Evolutionary conservation across 345 rosid genomes (phyloP), one percentile per base, ranked within the genome.

Genomic region (Gossypium raimondii): DNA sequence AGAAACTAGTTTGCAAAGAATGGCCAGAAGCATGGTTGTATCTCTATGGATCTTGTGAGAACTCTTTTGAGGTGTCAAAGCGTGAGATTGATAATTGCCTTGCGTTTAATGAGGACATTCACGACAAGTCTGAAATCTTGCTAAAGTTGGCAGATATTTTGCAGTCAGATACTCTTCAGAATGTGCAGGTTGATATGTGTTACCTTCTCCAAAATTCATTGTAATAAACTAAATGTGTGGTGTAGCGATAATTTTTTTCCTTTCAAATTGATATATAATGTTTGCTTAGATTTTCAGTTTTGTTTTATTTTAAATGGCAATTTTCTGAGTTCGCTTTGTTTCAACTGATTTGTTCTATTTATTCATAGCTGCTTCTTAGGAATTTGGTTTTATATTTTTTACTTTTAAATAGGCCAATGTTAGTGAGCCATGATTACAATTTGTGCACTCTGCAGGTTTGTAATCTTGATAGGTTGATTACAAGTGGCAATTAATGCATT

Each of bases 71-170:
- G 69, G 90, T 91, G 77, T 84, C 90, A 50, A 93, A 90, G 83
- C 93, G 99, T 51, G 99, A 95, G 80, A 87, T 95, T 62, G 99
- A 93, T 87, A 94, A 91, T 76, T 95, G 97, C 76, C 93, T 95
- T 73, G 92, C 91, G 43, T 86, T 93, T 63, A 77, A 81, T 52
- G 91, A 87, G 80, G 84, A 86, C 72, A 22, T 89, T 55, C 83
- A 89, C 41, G 84, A 88, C 77, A 95, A 95, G 77, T 73, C 94
- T 29, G 92, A 93, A 76, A 78, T 95, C 65, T 76, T 95, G 84
- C 73, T 90, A 63, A 93, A 93, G 87, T 82, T 95, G 81, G 99
- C 97, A 1, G 94, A 89, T 63, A 86, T 90, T 68, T 86, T 95
- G 81, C 86, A 89, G 81, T 85, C 97, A 50, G 86, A 95, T 80